Evolutionary conservation across 1,284 basidiomycete species (phyloP).

Genomic region (Somion occarium): DNA sequence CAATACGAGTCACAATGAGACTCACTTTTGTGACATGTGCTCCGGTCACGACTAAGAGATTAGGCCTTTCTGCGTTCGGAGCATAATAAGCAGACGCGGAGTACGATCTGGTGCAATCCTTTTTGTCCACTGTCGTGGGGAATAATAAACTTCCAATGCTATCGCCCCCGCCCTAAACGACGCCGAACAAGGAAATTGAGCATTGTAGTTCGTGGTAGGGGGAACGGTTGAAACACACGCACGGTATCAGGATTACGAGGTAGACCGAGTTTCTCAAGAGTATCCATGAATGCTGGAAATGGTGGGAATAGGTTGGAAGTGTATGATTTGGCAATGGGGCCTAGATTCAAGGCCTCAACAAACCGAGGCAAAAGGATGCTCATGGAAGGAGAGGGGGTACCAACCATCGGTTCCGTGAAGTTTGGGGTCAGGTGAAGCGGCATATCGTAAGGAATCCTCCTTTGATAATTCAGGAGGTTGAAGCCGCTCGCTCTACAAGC

Average conservation of each 20-base stretch:
- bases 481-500: neutral
- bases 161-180: neutral
- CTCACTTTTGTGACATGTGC: constrained; percentile 3
- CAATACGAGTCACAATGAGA: neutral
- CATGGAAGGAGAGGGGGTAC: neutral
- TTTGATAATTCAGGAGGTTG: neutral
- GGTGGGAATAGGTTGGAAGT: constrained; percentile 3
- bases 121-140: neutral
- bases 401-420: constrained; percentile 11
- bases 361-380: too few species aligned
- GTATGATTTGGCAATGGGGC: constrained; percentile 13
- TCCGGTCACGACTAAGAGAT: constrained; percentile 4
- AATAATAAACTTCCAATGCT: neutral
- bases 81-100: constrained; percentile 5
- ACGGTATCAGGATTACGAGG: constrained; percentile 10
- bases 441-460: neutral
- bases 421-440: constrained; percentile 3
- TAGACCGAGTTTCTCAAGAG: constrained; percentile 8
- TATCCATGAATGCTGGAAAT: constrained; percentile 7
- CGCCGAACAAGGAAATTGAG: too few species aligned
- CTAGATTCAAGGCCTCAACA: constrained; percentile 1
- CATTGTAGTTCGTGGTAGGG: too few species aligned
- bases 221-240: neutral
- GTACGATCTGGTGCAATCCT: constrained; percentile 1
- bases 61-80: constrained; percentile 2